Evolutionary conservation across 2,329 filamentous ascomycete species (phyloP).

Genomic region (Sarocladium oryzae): DNA sequence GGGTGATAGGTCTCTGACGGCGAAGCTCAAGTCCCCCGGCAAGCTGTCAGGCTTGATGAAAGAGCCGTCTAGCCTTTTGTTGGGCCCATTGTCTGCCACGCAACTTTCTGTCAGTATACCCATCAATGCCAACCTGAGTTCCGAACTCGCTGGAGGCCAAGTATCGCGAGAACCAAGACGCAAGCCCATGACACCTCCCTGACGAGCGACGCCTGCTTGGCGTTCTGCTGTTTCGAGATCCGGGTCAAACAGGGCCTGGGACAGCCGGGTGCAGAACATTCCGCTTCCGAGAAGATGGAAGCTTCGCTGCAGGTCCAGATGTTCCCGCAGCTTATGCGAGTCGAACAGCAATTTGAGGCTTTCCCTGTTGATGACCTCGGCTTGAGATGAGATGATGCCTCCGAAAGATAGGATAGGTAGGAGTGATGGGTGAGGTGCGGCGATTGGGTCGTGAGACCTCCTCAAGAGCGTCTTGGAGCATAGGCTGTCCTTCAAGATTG

Average conservation of each 20-base stretch:
- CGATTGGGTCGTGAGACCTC: background rate
- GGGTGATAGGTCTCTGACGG: conserved; percentile 71
- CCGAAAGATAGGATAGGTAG: conserved; percentile 67
- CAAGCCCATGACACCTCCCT: conserved; percentile 70
- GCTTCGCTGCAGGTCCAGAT: conserved; percentile 67
- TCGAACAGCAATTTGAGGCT: conserved; percentile 71
- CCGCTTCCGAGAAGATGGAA: conserved; percentile 85
- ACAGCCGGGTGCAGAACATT: conserved; percentile 71
- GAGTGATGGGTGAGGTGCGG: conserved; percentile 49
- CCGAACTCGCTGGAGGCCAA: conserved; percentile 93
- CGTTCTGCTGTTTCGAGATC: conserved; percentile 75
- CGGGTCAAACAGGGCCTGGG: conserved; percentile 77
- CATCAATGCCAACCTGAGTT: conserved; percentile 83
- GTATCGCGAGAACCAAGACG: conserved; percentile 72
- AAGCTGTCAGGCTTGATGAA: conserved; percentile 33
- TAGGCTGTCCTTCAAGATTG: conserved; percentile 26
- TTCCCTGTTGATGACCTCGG: conserved; percentile 68
- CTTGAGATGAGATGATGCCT: conserved; percentile 67
- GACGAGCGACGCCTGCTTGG: conserved; percentile 59
- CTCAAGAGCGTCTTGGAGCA: background rate
- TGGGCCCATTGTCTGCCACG: conserved; percentile 20
- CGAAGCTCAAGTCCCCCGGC: conserved; percentile 71
- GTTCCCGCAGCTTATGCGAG: conserved; percentile 62
- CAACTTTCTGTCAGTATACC: conserved; percentile 77
- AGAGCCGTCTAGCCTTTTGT: conserved; percentile 17